These are phyloP conservation scores for Trapa bicornis DNA, from an alignment of 345 rosid species.

Conservation along the genomic window DNA sequence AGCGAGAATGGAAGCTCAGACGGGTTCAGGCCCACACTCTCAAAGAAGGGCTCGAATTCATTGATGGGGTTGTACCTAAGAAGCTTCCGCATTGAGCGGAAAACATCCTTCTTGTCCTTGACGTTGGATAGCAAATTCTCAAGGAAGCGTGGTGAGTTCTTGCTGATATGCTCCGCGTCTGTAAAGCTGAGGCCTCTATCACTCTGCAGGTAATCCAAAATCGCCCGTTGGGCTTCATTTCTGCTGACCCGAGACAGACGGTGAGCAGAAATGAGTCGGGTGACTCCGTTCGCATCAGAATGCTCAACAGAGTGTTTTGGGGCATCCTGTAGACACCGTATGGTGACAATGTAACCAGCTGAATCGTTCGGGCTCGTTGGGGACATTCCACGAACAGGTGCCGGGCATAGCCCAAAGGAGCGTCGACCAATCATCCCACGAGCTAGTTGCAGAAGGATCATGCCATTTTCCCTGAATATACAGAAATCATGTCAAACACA, in stretches of 20 bases:
- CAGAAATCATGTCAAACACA: no score
- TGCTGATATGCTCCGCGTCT: constrained; percentile 83
- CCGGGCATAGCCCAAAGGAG: constrained; percentile 1
- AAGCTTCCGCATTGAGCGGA: constrained; percentile 30
- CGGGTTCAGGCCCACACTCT: constrained; percentile 67
- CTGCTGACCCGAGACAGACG: constrained; percentile 28
- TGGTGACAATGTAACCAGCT: neutral
- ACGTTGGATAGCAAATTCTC: constrained; percentile 39
- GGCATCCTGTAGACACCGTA: neutral
- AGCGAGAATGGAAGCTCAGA: constrained; percentile 30
- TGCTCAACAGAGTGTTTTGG: neutral
- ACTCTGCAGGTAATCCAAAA: constrained; percentile 64
- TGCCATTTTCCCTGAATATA: no score
- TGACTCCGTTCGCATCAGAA: constrained; percentile 1
- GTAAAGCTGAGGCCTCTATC: constrained; percentile 43
- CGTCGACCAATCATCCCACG: no score
- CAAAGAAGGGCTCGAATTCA: constrained; percentile 81
- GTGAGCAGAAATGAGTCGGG: constrained; percentile 15
- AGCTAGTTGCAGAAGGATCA: no score
- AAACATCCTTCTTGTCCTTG: constrained; percentile 32
- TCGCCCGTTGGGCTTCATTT: constrained; percentile 42
- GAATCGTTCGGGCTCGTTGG: constrained; percentile 16
- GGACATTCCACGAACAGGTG: constrained; percentile 17
- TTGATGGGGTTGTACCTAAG: constrained; percentile 64
- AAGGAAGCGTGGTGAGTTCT: constrained; percentile 55